Evolutionary conservation across 441 rosid species (phyloP).

Genomic region (Euphorbia corollata): DNA sequence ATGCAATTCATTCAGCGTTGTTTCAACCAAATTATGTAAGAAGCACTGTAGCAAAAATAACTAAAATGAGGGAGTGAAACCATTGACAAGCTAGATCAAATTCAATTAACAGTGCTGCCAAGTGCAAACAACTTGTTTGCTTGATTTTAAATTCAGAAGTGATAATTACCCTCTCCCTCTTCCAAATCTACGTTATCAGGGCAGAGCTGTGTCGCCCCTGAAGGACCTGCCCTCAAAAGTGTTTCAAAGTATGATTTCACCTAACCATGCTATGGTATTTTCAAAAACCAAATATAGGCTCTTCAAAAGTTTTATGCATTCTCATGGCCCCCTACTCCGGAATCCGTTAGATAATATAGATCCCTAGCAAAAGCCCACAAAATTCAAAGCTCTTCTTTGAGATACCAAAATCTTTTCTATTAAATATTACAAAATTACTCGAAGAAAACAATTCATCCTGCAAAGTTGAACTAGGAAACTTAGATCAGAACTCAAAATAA

Average conservation of each 20-base stretch:
- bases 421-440: neutral
- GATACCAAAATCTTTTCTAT: neutral
- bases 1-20: neutral
- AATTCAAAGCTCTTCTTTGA: neutral
- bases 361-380: neutral
- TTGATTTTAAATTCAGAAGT: neutral
- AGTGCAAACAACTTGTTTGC: neutral
- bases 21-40: neutral
- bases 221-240: neutral
- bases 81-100: neutral
- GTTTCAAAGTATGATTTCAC: neutral
- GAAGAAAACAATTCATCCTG: neutral
- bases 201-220: neutral
- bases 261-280: neutral
- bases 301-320: neutral
- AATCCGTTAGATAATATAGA: neutral
- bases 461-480: neutral
- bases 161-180: neutral
- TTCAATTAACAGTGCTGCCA: neutral
- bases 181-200: neutral
- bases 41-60: neutral
- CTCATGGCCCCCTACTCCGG: neutral
- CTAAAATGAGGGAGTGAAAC: neutral
- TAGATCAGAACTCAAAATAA: constrained; percentile 4
- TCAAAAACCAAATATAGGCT: neutral